Conservation (phyloP, 2,329 filamentous ascomycete species). For the Clarireedia sp. region DNA sequence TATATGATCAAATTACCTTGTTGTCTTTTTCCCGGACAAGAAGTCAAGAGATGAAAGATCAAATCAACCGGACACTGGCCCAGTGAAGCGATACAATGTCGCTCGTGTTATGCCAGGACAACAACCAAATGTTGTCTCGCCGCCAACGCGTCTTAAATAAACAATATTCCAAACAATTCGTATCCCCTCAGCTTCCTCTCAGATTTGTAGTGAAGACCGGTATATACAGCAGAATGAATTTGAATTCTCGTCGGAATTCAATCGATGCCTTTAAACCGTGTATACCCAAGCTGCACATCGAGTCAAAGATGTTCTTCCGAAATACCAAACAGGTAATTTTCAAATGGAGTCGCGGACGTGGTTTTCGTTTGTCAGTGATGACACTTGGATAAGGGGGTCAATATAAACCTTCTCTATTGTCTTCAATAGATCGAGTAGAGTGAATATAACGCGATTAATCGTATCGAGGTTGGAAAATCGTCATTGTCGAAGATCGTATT, state of each 20-base stretch:
- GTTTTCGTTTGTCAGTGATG: too few relatives aligned
- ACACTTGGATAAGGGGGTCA: background rate
- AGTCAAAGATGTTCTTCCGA: constrained; percentile 8
- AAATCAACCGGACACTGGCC: too few relatives aligned
- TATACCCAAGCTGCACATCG: constrained; percentile 16
- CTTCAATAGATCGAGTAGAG: background rate
- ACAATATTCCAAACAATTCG: constrained; percentile 1
- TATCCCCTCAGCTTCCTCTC: constrained; percentile 8
- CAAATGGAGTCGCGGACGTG: too few relatives aligned
- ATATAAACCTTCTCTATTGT: background rate
- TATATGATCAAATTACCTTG: too few relatives aligned
- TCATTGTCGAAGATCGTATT: background rate
- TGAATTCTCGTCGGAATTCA: constrained; percentile 21
- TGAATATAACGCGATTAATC: background rate
- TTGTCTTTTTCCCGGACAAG: too few relatives aligned
- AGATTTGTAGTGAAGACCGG: constrained; percentile 3
- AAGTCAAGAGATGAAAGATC: too few relatives aligned
- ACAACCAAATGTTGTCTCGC: too few relatives aligned
- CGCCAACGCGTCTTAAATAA: too few relatives aligned
- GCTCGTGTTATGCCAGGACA: too few relatives aligned
- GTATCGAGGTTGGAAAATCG: background rate
- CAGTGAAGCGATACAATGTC: too few relatives aligned
- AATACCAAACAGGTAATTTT: too few relatives aligned
- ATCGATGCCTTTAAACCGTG: constrained; percentile 13
- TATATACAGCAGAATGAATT: constrained; percentile 25